phyloP scores from a whole-genome alignment of 2,329 filamentous ascomycete species.

The Fusarium algeriense region DNA sequence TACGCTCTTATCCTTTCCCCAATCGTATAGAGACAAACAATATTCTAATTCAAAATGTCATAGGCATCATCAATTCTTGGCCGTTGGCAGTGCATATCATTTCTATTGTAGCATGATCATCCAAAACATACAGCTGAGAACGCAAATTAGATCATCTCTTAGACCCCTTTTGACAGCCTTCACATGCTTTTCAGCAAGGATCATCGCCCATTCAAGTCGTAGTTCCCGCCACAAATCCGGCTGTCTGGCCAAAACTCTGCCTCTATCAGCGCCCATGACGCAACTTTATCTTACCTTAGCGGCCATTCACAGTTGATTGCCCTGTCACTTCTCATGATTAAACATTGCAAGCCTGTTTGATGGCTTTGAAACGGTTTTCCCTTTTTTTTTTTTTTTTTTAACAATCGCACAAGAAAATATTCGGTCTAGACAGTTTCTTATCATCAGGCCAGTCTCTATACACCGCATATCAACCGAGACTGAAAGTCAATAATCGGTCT shows the following conservation, averaged over 20 bases:
- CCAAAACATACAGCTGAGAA: not conserved
- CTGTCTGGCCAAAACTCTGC: conserved; percentile 31
- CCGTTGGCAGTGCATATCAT: conserved; percentile 25
- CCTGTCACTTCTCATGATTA: conserved; percentile 20
- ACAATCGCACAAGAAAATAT: conserved; percentile 24
- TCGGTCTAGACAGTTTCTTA: conserved; percentile 8
- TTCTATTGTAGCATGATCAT: conserved; percentile 20
- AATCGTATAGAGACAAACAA: not conserved
- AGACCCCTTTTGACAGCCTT: conserved; percentile 28
- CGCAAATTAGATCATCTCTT: conserved; percentile 18
- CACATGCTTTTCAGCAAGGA: conserved; percentile 43
- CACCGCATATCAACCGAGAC: conserved; percentile 32
- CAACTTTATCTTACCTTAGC: conserved; percentile 26
- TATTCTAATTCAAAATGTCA: not conserved
- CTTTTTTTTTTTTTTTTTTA: conserved; percentile 1
- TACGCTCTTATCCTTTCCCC: conserved; percentile 2
- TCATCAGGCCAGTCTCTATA: conserved; percentile 31
- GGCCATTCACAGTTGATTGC: conserved; percentile 26
- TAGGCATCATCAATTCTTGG: conserved; percentile 11
- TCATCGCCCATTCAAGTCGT: conserved; percentile 24
- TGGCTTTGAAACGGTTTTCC: conserved; percentile 3
- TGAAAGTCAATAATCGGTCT: conserved; percentile 26
- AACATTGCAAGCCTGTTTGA: conserved; percentile 11
- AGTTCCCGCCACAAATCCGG: conserved; percentile 40
- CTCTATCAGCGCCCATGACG: conserved; percentile 38